Base-by-base conservation (phyloP, 2,329 filamentous ascomycete species). In the Metarhizium robertsii region DNA sequence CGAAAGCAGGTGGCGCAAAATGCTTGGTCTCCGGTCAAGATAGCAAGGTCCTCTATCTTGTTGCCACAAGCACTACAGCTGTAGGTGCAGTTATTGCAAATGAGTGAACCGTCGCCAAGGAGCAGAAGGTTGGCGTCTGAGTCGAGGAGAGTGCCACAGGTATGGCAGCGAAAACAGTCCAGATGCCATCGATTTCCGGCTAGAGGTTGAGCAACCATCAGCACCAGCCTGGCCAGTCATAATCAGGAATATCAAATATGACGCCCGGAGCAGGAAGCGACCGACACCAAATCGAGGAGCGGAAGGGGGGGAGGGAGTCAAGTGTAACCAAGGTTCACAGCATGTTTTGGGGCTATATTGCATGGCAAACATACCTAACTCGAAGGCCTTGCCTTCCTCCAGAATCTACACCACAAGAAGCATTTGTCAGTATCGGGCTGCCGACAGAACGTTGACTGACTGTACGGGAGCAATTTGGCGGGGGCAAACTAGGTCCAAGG, bases 11-110 rank as follows among this genome's bases (percentile, higher is more conserved):
- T 92, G 47, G 92, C 91, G 73, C 94, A 99, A 70, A 96, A 99
- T 48, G 94, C 94, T 74, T 99, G 92, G 67, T 99, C 94, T 61
- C 94, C 94, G 0, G 94, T 99, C 62, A 99, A 79, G 70, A 99
- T 99, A 60, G 94, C 94, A 59, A 97, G 79, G 69, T 99, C 94
- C 70, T 99, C 94, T 62, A 99, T 99, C 78, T 99, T 99, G 77
- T 95, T 92, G 57, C 86, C 85, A 73, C 94, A 99, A 54, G 92
- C 92, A 71, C 86, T 96, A 78, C 94, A 99, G 79, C 92, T 96
- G 72, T 99, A 99, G 54, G 94, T 97, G 76, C 94, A 99, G 73
- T 96, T 96, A 76, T 96, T 97, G 80, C 94, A 99, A 64, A 99
- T 97, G 62, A 99, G 84, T 18, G 92, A 97, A 61, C 94, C 94